These are phyloP conservation scores for Phytophthora constricta DNA, from an alignment of 352 stramenopile genomes.

Conservation along the genomic window DNA sequence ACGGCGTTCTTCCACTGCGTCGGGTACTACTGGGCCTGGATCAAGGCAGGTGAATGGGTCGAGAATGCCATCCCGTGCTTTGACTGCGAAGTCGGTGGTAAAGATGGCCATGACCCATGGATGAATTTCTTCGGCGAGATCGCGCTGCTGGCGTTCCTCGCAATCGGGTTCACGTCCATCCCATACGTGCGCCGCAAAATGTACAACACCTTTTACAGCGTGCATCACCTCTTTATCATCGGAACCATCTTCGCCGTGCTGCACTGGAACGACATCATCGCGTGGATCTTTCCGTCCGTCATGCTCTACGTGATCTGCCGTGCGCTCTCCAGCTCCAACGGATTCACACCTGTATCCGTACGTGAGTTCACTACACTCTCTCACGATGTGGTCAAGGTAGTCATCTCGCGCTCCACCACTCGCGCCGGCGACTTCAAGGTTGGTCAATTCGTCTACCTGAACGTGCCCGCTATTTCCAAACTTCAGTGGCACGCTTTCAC, in stretches of 20 bases:
- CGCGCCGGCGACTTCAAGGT: constrained; percentile 21
- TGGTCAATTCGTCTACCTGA: constrained; percentile 42
- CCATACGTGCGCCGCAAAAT: constrained; percentile 46
- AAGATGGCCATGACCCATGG: constrained; percentile 42
- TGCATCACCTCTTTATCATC: constrained; percentile 50
- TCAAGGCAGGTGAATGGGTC: constrained; percentile 26
- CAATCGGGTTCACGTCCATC: constrained; percentile 50
- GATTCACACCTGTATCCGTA: constrained; percentile 22
- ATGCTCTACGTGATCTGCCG: constrained; percentile 39
- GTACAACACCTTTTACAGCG: constrained; percentile 54
- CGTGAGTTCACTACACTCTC: constrained; percentile 18
- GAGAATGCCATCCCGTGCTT: constrained; percentile 50
- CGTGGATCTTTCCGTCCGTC: constrained; percentile 33
- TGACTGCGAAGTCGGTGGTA: constrained; percentile 36
- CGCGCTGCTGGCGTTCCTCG: constrained; percentile 45
- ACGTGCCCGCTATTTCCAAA: constrained; percentile 40
- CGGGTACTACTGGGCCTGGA: constrained; percentile 42
- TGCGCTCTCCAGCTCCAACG: constrained; percentile 30
- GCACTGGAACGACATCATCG: constrained; percentile 32
- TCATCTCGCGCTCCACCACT: constrained; percentile 13
- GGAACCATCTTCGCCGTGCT: constrained; percentile 40
- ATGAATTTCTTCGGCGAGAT: constrained; percentile 60
- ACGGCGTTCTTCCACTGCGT: constrained; percentile 41
- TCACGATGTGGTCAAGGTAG: constrained; percentile 31
- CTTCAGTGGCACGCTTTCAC: constrained; percentile 50